These are phyloP conservation scores for Candida anglica DNA, from an alignment of 805 yeast species.

Conservation along the genomic window DNA sequence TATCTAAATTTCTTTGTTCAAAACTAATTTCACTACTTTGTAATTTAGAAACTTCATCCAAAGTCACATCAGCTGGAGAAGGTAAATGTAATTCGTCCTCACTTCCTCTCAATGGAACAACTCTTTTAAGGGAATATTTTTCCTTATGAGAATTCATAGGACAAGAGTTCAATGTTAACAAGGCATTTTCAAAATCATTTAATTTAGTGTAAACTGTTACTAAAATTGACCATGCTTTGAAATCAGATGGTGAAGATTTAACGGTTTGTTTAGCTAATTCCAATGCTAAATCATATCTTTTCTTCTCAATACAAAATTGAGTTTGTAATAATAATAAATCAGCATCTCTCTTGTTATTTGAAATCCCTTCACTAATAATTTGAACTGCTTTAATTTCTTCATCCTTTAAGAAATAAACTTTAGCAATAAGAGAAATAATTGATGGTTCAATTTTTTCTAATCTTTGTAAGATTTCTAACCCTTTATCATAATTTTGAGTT, in stretches of 20 bases:
- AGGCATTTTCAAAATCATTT: conserved; percentile 67
- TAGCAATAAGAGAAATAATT: conserved; percentile 56
- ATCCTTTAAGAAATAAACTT: conserved; percentile 48
- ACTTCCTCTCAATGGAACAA: conserved; percentile 46
- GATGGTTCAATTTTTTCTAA: conserved; percentile 50
- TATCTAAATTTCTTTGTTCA: conserved; percentile 67
- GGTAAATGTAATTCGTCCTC: conserved; percentile 66
- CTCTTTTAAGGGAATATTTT: conserved; percentile 56
- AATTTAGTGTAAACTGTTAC: conserved; percentile 60
- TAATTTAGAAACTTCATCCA: conserved; percentile 64
- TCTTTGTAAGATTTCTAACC: conserved; percentile 53
- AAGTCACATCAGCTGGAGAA: conserved; percentile 66
- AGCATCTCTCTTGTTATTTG: conserved; percentile 49
- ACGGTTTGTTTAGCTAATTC: conserved; percentile 61
- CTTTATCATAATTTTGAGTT: conserved; percentile 62
- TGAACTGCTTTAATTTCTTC: conserved; percentile 59
- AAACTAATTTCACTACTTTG: conserved; percentile 60
- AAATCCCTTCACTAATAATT: conserved; percentile 48
- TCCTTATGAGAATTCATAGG: conserved; percentile 79
- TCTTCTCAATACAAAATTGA: conserved; percentile 51
- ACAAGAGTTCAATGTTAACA: conserved; percentile 70
- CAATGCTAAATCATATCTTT: conserved; percentile 52
- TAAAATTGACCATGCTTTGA: conserved; percentile 67
- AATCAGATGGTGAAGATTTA: conserved; percentile 70
- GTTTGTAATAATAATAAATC: conserved; percentile 54